A percentile compares a stretch with the other conserved stretches of the same genome.
Conservation (phyloP, 495 filamentous ascomycete genomes). For the Darksidea phi region DNA sequence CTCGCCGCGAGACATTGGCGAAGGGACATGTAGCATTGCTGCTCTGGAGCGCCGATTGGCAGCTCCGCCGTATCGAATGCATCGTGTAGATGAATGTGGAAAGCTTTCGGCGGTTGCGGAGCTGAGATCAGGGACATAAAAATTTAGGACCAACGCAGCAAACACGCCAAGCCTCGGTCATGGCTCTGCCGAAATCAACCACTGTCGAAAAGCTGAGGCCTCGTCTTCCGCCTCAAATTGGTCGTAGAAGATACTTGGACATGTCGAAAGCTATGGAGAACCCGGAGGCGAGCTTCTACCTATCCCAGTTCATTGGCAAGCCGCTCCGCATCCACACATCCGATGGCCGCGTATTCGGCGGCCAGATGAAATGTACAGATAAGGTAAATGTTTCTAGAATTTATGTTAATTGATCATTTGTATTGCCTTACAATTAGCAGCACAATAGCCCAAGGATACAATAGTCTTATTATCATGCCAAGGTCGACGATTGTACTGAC, state of each 20-base stretch:
- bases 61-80: slow-evolving; percentile 26
- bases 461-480: too few species aligned
- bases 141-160: slow-evolving; percentile 2
- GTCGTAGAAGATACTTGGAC: background rate
- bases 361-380: slow-evolving; percentile 91
- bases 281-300: slow-evolving; percentile 30
- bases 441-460: too few species aligned
- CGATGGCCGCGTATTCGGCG: slow-evolving; percentile 84
- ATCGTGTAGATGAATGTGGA: slow-evolving; percentile 5
- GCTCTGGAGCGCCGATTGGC: slow-evolving; percentile 9
- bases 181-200: background rate
- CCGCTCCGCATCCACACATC: slow-evolving; percentile 76
- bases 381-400: slow-evolving; percentile 54
- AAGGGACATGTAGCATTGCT: background rate
- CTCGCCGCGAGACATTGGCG: slow-evolving; percentile 19
- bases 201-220: background rate
- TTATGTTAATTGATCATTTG: background rate
- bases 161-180: slow-evolving; percentile 16
- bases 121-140: background rate
- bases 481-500: background rate
- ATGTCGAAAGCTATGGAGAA: slow-evolving; percentile 27
- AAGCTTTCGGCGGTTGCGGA: background rate
- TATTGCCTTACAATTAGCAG: too few species aligned
- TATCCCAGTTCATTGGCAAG: slow-evolving; percentile 56
- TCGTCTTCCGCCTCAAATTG: background rate